These are phyloP conservation scores for Ceratocystis alfenasii DNA, from an alignment of 2,329 filamentous ascomycete species.

Conservation along the genomic window DNA sequence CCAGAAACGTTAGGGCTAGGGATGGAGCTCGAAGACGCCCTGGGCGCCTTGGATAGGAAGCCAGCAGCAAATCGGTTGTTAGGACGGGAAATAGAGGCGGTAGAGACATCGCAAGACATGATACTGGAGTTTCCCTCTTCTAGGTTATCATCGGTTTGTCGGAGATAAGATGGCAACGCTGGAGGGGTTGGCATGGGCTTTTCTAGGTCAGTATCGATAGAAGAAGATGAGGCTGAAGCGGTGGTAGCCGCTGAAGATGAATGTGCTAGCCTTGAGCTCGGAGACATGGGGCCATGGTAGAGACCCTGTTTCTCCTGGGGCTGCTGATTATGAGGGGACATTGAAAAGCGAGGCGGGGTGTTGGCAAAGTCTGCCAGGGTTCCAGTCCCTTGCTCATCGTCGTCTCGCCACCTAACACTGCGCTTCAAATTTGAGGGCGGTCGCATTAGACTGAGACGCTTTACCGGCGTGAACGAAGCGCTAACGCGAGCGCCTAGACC, in stretches of 20 bases:
- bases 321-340: constrained; percentile 36
- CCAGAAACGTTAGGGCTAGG: constrained; percentile 17
- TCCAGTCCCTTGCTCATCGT: constrained; percentile 74
- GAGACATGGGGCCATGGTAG: constrained; percentile 6
- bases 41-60: constrained; percentile 16
- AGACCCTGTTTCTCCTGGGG: constrained; percentile 30
- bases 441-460: constrained; percentile 35
- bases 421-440: constrained; percentile 48
- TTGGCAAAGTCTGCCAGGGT: constrained; percentile 82
- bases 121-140: constrained; percentile 19
- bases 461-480: constrained; percentile 70
- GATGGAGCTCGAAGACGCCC: constrained; percentile 5
- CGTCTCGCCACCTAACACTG: constrained; percentile 83
- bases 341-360: constrained; percentile 46
- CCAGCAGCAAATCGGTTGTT: constrained; percentile 20
- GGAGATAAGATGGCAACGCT: constrained; percentile 18
- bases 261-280: constrained; percentile 1
- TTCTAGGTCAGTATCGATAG: constrained; percentile 24
- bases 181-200: constrained; percentile 19
- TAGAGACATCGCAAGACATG: constrained; percentile 20
- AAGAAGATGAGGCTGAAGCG: constrained; percentile 30
- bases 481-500: constrained; percentile 51
- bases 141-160: constrained; percentile 9
- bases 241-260: not conserved
- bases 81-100: constrained; percentile 16